Evolutionary conservation across 1,139 yeast species (phyloP).

Genomic region (Kazachstania sp.): DNA sequence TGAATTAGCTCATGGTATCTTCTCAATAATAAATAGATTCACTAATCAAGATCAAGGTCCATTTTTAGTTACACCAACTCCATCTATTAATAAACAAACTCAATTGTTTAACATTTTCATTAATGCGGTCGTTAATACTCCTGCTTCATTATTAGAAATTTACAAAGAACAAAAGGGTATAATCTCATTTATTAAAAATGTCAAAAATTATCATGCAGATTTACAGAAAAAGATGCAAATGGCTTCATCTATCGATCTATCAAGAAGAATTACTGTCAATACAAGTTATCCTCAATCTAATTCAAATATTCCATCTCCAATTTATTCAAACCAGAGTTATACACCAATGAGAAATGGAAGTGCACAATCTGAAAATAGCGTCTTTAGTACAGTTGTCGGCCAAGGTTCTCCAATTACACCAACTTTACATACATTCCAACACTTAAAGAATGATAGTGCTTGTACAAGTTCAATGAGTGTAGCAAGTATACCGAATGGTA

Average conservation of each 20-base stretch:
- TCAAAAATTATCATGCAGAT: constrained; percentile 20
- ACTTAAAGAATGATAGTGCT: constrained; percentile 12
- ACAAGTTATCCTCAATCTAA: constrained; percentile 10
- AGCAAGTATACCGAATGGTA: constrained; percentile 12
- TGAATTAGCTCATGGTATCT: constrained; percentile 28
- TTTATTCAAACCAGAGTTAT: constrained; percentile 20
- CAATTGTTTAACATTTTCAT: constrained; percentile 23
- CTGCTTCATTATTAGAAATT: constrained; percentile 21
- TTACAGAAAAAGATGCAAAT: constrained; percentile 23
- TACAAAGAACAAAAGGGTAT: constrained; percentile 26
- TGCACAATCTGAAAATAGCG: constrained; percentile 22
- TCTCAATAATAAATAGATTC: constrained; percentile 26
- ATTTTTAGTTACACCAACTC: constrained; percentile 24
- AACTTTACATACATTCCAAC: constrained; percentile 21
- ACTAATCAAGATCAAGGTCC: constrained; percentile 31
- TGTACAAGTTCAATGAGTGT: constrained; percentile 17
- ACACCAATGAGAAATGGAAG: constrained; percentile 28
- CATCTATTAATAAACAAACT: constrained; percentile 20
- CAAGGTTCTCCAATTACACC: constrained; percentile 26
- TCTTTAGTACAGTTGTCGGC: constrained; percentile 20
- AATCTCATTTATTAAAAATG: constrained; percentile 19
- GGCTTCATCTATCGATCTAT: constrained; percentile 23
- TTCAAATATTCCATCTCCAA: constrained; percentile 19
- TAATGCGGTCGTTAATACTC: constrained; percentile 22
- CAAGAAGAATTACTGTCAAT: constrained; percentile 7